Evolutionary conservation across 2,329 filamentous ascomycete species (phyloP), one percentile per base, ranked within the genome.

Genomic region (Lachnellula hyalina): DNA sequence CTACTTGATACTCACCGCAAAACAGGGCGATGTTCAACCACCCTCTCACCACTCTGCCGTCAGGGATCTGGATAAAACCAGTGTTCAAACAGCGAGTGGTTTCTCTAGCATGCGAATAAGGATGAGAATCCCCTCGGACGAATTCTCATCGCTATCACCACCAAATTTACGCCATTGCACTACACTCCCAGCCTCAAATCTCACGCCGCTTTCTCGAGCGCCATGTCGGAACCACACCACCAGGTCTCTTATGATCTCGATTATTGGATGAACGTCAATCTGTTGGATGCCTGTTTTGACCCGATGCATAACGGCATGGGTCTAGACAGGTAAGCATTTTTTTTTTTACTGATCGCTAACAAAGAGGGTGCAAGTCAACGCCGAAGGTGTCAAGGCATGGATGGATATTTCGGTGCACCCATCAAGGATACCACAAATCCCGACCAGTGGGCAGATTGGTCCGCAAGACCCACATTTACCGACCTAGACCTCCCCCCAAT

Each of bases 331-430:
- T 64, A 48, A 60, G 58, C 52, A 5, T 25, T 25, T 59, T 61
- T 61, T 61, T 59, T 61, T 61, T 60, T 57, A 58, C 5, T 40
- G 54, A 46, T 55, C 53, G 56, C 62, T 63, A 63, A 64, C 52
- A 60, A 64, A 60, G 61, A 63, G 60, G 60, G 59, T 60, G 60
- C 38, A 21, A 3, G n/a, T n/a, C n/a, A n/a, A n/a, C n/a, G n/a
- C n/a, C n/a, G n/a, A n/a, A n/a, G n/a, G n/a, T n/a, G n/a, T n/a
- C n/a, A n/a, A n/a, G 19, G 5, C 34, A 12, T 21, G 19, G 36
- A 4, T 11, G 8, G 23, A 23, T 23, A 23, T 23, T n/a, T n/a
- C n/a, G n/a, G n/a, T n/a, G n/a, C n/a, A n/a, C n/a, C n/a, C n/a
- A n/a, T n/a, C n/a, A n/a, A 23, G 3, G 23, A 5, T 25, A 25